These are phyloP conservation scores for Endoconidiophora laricicola DNA, from an alignment of 2,329 filamentous ascomycete species.

Conservation along the genomic window DNA sequence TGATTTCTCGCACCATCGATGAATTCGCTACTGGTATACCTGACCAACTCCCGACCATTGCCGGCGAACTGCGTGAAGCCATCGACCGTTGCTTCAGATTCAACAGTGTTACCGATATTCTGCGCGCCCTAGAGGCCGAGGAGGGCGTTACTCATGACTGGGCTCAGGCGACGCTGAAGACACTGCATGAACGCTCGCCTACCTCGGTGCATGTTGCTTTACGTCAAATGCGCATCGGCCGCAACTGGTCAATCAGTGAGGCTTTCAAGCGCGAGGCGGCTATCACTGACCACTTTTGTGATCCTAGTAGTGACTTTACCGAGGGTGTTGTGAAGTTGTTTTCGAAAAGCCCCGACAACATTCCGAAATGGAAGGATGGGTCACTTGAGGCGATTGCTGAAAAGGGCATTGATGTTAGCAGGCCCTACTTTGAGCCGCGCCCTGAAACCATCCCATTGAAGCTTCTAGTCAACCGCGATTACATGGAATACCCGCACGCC, in stretches of 20 bases:
- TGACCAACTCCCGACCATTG: conserved; percentile 45
- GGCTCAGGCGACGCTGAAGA: conserved; percentile 62
- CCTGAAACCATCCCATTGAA: conserved; percentile 27
- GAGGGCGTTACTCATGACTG: conserved; percentile 44
- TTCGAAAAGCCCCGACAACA: conserved; percentile 22
- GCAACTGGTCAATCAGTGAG: conserved; percentile 62
- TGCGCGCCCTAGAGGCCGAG: conserved; percentile 43
- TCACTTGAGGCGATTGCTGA: conserved; percentile 48
- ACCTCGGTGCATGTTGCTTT: conserved; percentile 75
- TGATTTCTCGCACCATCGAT: conserved; percentile 77
- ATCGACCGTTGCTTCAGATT: conserved; percentile 73
- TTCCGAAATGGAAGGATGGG: conserved; percentile 49
- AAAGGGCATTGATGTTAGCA: conserved; percentile 30
- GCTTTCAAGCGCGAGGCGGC: conserved; percentile 75
- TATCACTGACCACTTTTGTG: conserved; percentile 64
- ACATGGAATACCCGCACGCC: conserved; percentile 54
- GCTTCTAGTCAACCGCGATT: conserved; percentile 48
- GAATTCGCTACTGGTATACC: conserved; percentile 83
- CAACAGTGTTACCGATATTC: conserved; percentile 50
- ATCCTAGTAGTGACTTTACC: conserved; percentile 78
- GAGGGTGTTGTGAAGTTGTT: conserved; percentile 78
- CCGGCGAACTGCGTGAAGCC: conserved; percentile 54
- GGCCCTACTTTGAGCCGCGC: conserved; percentile 48
- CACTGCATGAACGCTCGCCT: conserved; percentile 63
- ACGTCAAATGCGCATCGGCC: conserved; percentile 62